Evolutionary conservation across 768 basidiomycete species (phyloP), one percentile per base, ranked within the genome.

Genomic region (Gautieria morchelliformis): DNA sequence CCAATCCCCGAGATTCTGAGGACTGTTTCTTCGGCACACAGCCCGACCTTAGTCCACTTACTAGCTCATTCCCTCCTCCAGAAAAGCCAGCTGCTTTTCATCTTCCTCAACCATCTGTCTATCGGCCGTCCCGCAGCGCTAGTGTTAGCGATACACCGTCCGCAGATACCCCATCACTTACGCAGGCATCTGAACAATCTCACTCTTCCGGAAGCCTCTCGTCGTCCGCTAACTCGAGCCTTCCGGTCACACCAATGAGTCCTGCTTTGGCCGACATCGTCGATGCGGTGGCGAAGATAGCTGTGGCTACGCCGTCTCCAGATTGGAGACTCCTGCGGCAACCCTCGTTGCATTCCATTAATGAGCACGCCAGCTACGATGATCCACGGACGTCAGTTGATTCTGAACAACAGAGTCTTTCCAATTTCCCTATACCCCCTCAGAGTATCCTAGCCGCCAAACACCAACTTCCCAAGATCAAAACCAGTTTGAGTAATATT

Each of bases 61-160:
- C 56, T 2, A 57, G 32, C 11, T 33, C 56, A 9, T 57, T 57
- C 30, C 22, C 47, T 9, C 45, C 56, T 4, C 45, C 56, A 47
- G 56, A 57, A 8, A 48, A 40, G 20, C 32, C 35, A 3, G 32
- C 30, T 22, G 30, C 51, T 2, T 57, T 32, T 19, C 56, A 50
- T 22, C 56, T 57, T 50, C 56, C 56, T 4, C 50, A 57, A 39
- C 42, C 56, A 37, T 20, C 42, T 15, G 48, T 27, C 49, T 44
- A 48, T 30, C 56, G 56, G 11, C 41, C 41, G 4, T 49, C 56
- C 27, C 56, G 56, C 30, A 57, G 56, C 27, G 47, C 56, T 24
- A 57, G 56, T 32, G 24, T 57, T 12, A 57, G 56, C 20, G 56
- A 57, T 37, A 40, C 56, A n/a, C 56, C 56, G 19, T 57, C 56